phyloP scores from a whole-genome alignment of 768 basidiomycete genomes.

The Termitomyces sp. region DNA sequence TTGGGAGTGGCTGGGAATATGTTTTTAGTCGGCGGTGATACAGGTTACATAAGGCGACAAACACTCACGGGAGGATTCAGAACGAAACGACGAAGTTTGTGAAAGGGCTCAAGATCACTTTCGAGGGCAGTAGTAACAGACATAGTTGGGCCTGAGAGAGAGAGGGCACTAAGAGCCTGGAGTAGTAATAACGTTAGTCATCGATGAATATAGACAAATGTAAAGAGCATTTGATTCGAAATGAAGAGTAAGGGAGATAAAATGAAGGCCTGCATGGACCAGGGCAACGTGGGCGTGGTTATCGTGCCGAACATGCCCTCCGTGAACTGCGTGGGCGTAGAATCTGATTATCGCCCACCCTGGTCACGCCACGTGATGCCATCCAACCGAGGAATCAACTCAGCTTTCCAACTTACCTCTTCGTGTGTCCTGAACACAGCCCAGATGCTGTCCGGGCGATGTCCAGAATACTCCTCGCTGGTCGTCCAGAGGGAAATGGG shows the following conservation, averaged over 20 bases:
- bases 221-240: neutral
- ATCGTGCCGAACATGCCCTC: conserved; percentile 14
- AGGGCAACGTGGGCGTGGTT: conserved; percentile 17
- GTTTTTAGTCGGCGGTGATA: conserved; percentile 15
- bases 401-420: conserved; percentile 42
- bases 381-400: neutral
- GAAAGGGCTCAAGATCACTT: conserved; percentile 57
- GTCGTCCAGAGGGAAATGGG: conserved; percentile 50
- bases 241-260: conserved; percentile 8
- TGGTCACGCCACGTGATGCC: conserved; percentile 23
- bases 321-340: conserved; percentile 18
- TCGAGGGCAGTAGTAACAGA: conserved; percentile 56
- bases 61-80: conserved; percentile 16
- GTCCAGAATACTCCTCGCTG: conserved; percentile 27
- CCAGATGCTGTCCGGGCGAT: conserved; percentile 40
- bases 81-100: conserved; percentile 47
- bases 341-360: conserved; percentile 10
- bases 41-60: conserved; percentile 10
- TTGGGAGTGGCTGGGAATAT: conserved; percentile 17
- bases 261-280: conserved; percentile 13
- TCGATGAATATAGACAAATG: conserved; percentile 1
- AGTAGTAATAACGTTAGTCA: conserved; percentile 16
- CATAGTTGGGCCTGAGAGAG: conserved; percentile 44
- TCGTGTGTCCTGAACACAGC: conserved; percentile 57
- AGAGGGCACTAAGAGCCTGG: conserved; percentile 55